A percentile compares a stretch with the other conserved stretches of the same genome.
These are phyloP conservation scores for Cystofilobasidium capitatum DNA, from an alignment of 768 basidiomycete species.

Conservation along the genomic window DNA sequence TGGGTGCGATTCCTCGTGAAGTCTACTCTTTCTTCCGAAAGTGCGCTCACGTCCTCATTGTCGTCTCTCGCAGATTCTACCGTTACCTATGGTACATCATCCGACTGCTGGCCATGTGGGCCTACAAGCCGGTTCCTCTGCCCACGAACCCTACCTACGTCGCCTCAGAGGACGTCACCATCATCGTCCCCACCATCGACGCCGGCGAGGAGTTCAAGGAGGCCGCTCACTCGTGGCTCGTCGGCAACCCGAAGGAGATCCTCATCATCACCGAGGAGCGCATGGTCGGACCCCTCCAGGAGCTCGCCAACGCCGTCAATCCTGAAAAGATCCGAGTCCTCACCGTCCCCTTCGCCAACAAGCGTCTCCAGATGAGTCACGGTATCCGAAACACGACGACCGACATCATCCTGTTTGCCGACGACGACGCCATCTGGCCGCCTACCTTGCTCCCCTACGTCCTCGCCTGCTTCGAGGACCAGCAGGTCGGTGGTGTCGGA, in stretches of 20 bases:
- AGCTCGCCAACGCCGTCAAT: slow-evolving; percentile 78
- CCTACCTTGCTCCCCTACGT: slow-evolving; percentile 78
- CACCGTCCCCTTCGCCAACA: slow-evolving; percentile 87
- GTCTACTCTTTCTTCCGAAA: not conserved
- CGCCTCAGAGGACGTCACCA: slow-evolving; percentile 85
- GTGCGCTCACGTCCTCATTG: not conserved
- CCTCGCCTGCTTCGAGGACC: slow-evolving; percentile 88
- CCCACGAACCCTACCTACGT: slow-evolving; percentile 85
- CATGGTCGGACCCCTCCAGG: slow-evolving; percentile 79
- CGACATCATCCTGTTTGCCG: slow-evolving; percentile 88
- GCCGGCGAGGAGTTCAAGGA: slow-evolving; percentile 93
- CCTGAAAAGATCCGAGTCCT: slow-evolving; percentile 68
- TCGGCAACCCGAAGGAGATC: slow-evolving; percentile 78
- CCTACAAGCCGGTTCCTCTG: slow-evolving; percentile 78
- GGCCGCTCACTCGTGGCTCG: slow-evolving; percentile 84
- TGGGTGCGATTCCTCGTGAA: slow-evolving; percentile 32
- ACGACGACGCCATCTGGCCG: slow-evolving; percentile 94
- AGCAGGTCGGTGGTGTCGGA: slow-evolving; percentile 83
- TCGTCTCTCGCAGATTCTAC: slow-evolving; percentile 55
- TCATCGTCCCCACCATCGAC: slow-evolving; percentile 92
- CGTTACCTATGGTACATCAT: slow-evolving; percentile 90
- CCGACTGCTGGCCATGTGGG: slow-evolving; percentile 63
- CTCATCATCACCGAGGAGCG: slow-evolving; percentile 72
- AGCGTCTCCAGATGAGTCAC: slow-evolving; percentile 85
- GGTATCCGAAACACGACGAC: slow-evolving; percentile 84